Percentiles rank a stretch among this genome's conserved stretches.
phyloP scores from a whole-genome alignment of 371 early-diverging fungal species.

The Zychaea mexicana region DNA sequence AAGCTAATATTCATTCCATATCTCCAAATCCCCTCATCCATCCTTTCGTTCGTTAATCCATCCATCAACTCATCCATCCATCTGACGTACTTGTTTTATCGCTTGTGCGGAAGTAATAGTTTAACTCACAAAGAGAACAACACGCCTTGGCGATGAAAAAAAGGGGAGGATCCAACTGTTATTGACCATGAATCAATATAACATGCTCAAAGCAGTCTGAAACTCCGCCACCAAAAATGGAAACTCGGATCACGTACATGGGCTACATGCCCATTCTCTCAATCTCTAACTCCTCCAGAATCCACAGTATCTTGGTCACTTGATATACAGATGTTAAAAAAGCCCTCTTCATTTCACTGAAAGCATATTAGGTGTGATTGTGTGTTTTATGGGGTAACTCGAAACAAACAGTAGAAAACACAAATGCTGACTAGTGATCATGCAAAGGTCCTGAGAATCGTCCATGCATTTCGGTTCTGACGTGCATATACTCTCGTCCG shows the following conservation, averaged over 20 bases:
- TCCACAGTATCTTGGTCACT: no score
- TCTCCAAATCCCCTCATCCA: neutral
- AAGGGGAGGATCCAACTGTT: slow-evolving; percentile 3
- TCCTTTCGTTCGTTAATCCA: slow-evolving; percentile 14
- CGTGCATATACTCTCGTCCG: slow-evolving; percentile 45
- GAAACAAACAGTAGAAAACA: neutral
- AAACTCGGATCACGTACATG: no score
- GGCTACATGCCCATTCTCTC: no score
- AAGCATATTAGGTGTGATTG: no score
- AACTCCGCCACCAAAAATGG: no score
- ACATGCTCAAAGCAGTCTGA: no score
- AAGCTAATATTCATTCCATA: slow-evolving; percentile 2
- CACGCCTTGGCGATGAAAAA: slow-evolving; percentile 1
- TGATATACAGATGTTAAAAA: no score
- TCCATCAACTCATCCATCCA: slow-evolving; percentile 11
- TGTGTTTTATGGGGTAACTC: no score
- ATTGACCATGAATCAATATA: neutral
- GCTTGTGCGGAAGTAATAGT: slow-evolving; percentile 7
- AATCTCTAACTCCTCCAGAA: no score
- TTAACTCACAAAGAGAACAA: slow-evolving; percentile 11
- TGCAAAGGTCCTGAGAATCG: slow-evolving; percentile 22
- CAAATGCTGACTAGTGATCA: neutral
- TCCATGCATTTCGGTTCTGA: slow-evolving; percentile 27
- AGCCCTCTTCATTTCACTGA: no score
- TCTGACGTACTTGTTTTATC: slow-evolving; percentile 1